Percentiles rank a stretch among this genome's conserved stretches.
Evolutionary conservation across 2,329 filamentous ascomycete genomes (phyloP).

Genomic region (Calonectria ilicicola): DNA sequence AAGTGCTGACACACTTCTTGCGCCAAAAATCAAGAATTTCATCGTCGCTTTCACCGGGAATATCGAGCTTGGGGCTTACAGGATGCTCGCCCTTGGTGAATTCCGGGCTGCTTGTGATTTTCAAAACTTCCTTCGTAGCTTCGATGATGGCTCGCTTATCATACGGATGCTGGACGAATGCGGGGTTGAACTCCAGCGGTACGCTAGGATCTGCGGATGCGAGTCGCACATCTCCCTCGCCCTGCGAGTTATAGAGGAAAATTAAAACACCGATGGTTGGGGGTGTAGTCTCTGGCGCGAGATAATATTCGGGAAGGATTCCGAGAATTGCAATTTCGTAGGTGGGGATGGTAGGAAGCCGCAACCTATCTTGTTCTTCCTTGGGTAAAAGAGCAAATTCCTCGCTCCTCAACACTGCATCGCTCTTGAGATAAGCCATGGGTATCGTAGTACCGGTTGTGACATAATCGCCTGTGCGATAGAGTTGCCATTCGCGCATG

Average conservation of each 20-base stretch:
- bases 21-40: constrained; percentile 62
- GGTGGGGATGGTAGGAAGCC: constrained; percentile 64
- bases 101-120: constrained; percentile 53
- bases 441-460: constrained; percentile 53
- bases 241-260: constrained; percentile 67
- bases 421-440: constrained; percentile 59
- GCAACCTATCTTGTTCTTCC: constrained; percentile 57
- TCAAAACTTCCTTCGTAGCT: constrained; percentile 56
- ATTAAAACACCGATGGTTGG: constrained; percentile 54
- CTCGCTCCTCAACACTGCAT: constrained; percentile 50
- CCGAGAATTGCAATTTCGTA: constrained; percentile 62
- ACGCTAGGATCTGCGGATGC: constrained; percentile 63
- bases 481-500: constrained; percentile 59
- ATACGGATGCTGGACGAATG: constrained; percentile 64
- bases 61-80: constrained; percentile 47
- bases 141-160: constrained; percentile 65
- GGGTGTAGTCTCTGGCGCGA: constrained; percentile 52
- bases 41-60: constrained; percentile 63
- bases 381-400: constrained; percentile 64
- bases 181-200: constrained; percentile 65
- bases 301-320: constrained; percentile 58
- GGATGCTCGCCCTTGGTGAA: constrained; percentile 49
- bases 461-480: constrained; percentile 55
- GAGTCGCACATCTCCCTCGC: constrained; percentile 62
- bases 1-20: constrained; percentile 58